Conservation (phyloP, 2,329 filamentous ascomycete species). For the Aspergillus hiratsukae region DNA sequence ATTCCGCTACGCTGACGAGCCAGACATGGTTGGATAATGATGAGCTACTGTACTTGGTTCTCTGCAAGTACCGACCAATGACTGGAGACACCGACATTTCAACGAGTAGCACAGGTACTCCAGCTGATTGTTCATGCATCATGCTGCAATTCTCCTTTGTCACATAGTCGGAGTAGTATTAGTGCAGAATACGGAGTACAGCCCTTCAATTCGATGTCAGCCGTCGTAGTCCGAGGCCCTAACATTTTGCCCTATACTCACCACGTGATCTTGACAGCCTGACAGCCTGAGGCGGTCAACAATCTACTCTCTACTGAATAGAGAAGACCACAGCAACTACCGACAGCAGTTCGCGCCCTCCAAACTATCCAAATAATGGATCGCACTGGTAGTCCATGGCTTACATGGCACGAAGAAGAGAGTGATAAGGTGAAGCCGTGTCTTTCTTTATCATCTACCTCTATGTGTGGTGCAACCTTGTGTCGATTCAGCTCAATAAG, state of each 20-base stretch:
- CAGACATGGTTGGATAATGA: neutral
- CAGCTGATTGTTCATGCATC: neutral
- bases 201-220: neutral
- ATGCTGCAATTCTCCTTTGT: neutral
- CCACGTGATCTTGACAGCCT: neutral
- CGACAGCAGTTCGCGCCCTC: neutral
- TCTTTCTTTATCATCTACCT: neutral
- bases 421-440: neutral
- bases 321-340: neutral
- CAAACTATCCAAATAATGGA: neutral
- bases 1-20: neutral
- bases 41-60: neutral
- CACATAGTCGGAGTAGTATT: neutral
- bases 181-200: too few species aligned
- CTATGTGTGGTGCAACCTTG: neutral
- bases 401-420: neutral
- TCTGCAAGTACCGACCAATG: conserved; percentile 1
- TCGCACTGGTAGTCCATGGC: neutral
- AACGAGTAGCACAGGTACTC: neutral
- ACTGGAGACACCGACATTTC: conserved; percentile 9
- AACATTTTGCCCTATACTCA: neutral
- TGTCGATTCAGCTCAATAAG: conserved; percentile 5
- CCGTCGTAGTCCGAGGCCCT: neutral
- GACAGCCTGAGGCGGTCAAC: neutral
- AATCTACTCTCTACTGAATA: neutral